Percentiles rank a stretch among this genome's conserved stretches.
Evolutionary conservation across 768 basidiomycete species (phyloP).

Genomic region (Scleroderma citrinum): DNA sequence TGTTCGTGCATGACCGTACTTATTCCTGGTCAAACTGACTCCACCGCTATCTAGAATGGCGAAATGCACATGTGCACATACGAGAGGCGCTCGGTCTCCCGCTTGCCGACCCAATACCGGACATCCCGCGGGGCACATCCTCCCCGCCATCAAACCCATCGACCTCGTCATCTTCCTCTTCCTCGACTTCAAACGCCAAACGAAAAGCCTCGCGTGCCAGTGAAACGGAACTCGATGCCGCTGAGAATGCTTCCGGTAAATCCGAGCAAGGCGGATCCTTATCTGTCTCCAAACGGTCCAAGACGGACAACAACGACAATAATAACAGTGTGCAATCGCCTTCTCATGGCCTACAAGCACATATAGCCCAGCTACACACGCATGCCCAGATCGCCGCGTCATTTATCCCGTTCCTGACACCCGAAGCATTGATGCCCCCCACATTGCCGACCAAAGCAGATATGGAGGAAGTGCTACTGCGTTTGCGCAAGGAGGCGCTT

Average conservation of each 20-base stretch:
- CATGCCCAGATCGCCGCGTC: constrained; percentile 57
- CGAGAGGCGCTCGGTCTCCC: constrained; percentile 49
- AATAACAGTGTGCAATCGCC: no score
- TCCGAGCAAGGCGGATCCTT: constrained; percentile 10
- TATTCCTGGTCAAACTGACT: neutral
- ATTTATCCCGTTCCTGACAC: constrained; percentile 68
- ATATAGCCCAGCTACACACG: constrained; percentile 19
- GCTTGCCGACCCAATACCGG: constrained; percentile 45
- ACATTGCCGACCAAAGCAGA: constrained; percentile 70
- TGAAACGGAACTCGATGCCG: constrained; percentile 27
- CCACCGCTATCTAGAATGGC: constrained; percentile 62
- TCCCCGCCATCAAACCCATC: constrained; percentile 18
- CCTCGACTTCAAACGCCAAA: constrained; percentile 44
- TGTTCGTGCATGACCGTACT: neutral
- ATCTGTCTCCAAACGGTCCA: constrained; percentile 24
- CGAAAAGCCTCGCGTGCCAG: constrained; percentile 49
- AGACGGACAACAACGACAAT: constrained; percentile 13
- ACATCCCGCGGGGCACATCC: constrained; percentile 36
- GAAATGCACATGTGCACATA: constrained; percentile 51
- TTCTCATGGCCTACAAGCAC: no score
- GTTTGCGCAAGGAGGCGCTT: constrained; percentile 72
- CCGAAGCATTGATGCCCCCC: constrained; percentile 69
- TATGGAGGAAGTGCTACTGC: constrained; percentile 72
- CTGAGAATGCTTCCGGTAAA: neutral
- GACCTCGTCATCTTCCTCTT: constrained; percentile 14